These are phyloP conservation scores for Perilla frutescens DNA, from an alignment of 257 asterid genomes.

Conservation along the genomic window DNA sequence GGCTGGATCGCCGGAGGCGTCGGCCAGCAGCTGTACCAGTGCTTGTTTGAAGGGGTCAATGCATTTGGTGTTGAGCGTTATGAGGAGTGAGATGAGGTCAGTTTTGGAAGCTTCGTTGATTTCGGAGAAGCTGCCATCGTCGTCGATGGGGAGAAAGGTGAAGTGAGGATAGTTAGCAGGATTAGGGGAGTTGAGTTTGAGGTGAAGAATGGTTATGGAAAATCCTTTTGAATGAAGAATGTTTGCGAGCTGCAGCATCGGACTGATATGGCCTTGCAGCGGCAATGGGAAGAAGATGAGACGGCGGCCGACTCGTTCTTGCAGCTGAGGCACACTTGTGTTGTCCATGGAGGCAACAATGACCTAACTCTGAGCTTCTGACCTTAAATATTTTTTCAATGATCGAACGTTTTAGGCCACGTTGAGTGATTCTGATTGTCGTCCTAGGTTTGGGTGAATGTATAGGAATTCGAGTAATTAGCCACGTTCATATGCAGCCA, in stretches of 20 bases:
- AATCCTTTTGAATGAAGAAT: slow-evolving; percentile 51
- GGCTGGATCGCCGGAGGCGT: slow-evolving; percentile 21
- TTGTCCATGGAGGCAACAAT: slow-evolving; percentile 19
- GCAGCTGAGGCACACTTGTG: background rate
- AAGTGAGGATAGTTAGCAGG: slow-evolving; percentile 52
- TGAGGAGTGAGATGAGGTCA: slow-evolving; percentile 28
- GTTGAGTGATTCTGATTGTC: background rate
- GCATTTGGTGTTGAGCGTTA: slow-evolving; percentile 28
- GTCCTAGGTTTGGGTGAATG: slow-evolving; percentile 1
- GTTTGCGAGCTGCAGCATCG: slow-evolving; percentile 55
- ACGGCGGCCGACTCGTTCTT: slow-evolving; percentile 25
- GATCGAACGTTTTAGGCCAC: background rate
- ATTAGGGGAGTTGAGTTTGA: slow-evolving; percentile 47
- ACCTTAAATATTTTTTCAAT: background rate
- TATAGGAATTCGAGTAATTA: background rate
- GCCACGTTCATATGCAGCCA: too few relatives aligned
- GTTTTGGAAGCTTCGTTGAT: background rate
- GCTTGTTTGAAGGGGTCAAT: slow-evolving; percentile 33
- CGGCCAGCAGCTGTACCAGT: slow-evolving; percentile 13
- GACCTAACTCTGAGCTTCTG: too few relatives aligned
- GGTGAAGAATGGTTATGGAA: slow-evolving; percentile 47
- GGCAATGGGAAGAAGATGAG: slow-evolving; percentile 45
- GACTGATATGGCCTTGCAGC: slow-evolving; percentile 60
- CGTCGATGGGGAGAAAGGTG: slow-evolving; percentile 35
- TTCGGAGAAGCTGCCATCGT: slow-evolving; percentile 26